Conservation (phyloP, 1,284 basidiomycete species). For the Trichosporon asahii region DNA sequence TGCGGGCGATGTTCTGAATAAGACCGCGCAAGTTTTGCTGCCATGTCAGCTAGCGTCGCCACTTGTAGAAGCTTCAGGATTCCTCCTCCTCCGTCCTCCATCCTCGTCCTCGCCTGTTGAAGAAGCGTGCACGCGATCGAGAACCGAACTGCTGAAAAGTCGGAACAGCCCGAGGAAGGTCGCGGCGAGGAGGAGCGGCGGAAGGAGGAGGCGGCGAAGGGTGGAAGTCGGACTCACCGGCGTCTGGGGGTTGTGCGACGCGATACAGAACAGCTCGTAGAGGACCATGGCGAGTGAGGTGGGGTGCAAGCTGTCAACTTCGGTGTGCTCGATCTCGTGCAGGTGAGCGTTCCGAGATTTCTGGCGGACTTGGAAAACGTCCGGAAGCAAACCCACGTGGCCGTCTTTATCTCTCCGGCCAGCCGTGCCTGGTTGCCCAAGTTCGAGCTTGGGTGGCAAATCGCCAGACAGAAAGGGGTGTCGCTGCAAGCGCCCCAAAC, state of each 20-base stretch:
- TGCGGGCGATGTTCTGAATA: conserved; percentile 41
- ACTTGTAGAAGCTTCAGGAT: neutral
- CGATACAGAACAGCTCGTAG: conserved; percentile 53
- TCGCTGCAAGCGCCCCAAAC: too few relatives aligned
- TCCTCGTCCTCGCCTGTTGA: too few relatives aligned
- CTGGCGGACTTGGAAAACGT: neutral
- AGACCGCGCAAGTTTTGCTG: conserved; percentile 49
- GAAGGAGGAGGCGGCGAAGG: too few relatives aligned
- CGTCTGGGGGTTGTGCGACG: conserved; percentile 47
- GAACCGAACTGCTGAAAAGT: neutral
- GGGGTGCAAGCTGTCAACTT: neutral
- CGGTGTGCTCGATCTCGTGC: neutral
- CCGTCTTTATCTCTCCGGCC: neutral
- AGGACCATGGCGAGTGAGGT: conserved; percentile 42
- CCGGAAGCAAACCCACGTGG: neutral
- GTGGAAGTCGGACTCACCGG: conserved; percentile 33
- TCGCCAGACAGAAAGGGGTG: too few relatives aligned
- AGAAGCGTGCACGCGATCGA: too few relatives aligned
- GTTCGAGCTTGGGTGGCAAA: neutral
- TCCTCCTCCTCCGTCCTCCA: too few relatives aligned
- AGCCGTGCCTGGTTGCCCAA: neutral
- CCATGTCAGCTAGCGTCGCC: neutral
- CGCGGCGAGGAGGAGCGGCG: too few relatives aligned
- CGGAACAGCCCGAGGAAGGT: too few relatives aligned
- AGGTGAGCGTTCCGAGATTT: neutral